Percentiles rank a stretch among this genome's conserved stretches.
Evolutionary conservation across 106 monocot genomes (phyloP).

Genomic region (Ottelia alismoides): DNA sequence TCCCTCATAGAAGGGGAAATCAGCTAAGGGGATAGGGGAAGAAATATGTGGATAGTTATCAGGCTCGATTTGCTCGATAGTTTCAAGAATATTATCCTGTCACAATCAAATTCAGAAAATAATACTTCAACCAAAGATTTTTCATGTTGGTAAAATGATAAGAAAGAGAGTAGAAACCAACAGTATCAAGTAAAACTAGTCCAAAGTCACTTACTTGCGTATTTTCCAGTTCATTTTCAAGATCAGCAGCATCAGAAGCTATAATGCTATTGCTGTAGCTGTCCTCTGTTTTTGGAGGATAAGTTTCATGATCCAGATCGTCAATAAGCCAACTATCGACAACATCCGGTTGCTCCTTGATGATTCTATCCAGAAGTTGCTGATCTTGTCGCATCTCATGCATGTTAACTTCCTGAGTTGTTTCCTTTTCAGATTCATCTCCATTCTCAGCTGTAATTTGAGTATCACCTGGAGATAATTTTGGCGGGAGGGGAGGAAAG

Average conservation of each 20-base stretch:
- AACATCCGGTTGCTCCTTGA: not conserved
- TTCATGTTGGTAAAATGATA: not conserved
- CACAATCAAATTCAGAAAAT: constrained; percentile 3
- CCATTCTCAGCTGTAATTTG: constrained; percentile 7
- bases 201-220: constrained; percentile 18
- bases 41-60: not conserved
- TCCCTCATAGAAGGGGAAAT: too few relatives aligned
- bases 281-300: constrained; percentile 13
- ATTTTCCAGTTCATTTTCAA: constrained; percentile 1
- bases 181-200: not conserved
- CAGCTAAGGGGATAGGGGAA: not conserved
- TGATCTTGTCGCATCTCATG: constrained; percentile 4
- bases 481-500: constrained; percentile 17
- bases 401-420: constrained; percentile 8
- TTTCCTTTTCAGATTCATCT: constrained; percentile 8
- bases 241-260: constrained; percentile 6
- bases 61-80: not conserved
- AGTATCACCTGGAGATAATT: constrained; percentile 13
- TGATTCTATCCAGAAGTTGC: not conserved
- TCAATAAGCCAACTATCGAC: too few relatives aligned
- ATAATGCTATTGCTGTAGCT: constrained; percentile 25
- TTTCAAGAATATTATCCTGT: constrained; percentile 3
- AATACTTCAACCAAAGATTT: not conserved
- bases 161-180: constrained; percentile 1
- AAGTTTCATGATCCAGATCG: too few relatives aligned